Evolutionary conservation across 2,329 filamentous ascomycete species (phyloP).

Genomic region (Erysiphe pulchra): DNA sequence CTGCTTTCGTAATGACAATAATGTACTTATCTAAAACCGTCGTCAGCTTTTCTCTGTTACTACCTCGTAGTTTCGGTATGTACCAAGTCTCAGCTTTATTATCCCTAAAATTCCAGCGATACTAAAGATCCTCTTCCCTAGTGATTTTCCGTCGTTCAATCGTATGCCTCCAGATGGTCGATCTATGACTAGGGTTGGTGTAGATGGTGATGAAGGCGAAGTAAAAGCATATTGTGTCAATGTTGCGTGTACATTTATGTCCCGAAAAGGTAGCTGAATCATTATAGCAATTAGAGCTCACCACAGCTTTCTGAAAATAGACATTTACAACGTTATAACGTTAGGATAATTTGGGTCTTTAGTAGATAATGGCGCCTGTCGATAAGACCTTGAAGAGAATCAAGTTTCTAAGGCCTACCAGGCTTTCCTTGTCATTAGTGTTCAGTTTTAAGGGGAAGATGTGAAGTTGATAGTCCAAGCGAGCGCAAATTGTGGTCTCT

Average conservation of each 20-base stretch:
- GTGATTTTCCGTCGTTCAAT: conserved; percentile 52
- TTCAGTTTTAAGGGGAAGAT: too few relatives aligned
- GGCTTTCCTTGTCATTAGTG: too few relatives aligned
- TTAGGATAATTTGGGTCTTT: too few relatives aligned
- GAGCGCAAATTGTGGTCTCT: too few relatives aligned
- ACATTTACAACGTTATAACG: too few relatives aligned
- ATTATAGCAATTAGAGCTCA: conserved; percentile 13
- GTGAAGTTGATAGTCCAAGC: too few relatives aligned
- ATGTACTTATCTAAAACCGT: conserved; percentile 57
- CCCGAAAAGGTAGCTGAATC: conserved; percentile 51
- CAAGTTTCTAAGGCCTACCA: too few relatives aligned
- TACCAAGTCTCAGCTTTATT: conserved; percentile 82
- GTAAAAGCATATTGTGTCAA: conserved; percentile 87
- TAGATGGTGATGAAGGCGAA: conserved; percentile 76
- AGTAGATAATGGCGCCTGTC: too few relatives aligned
- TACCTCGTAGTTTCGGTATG: background rate
- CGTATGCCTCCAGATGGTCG: conserved; percentile 77
- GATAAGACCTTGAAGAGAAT: too few relatives aligned
- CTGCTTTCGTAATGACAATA: conserved; percentile 82
- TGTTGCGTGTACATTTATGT: conserved; percentile 90
- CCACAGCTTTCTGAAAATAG: too few relatives aligned
- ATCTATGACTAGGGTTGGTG: conserved; percentile 70
- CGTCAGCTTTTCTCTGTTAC: background rate
- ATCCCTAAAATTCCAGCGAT: conserved; percentile 87
- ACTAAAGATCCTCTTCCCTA: conserved; percentile 70